Base-by-base conservation (phyloP, 345 rosid species). In the Cardamine resedifolia region DNA sequence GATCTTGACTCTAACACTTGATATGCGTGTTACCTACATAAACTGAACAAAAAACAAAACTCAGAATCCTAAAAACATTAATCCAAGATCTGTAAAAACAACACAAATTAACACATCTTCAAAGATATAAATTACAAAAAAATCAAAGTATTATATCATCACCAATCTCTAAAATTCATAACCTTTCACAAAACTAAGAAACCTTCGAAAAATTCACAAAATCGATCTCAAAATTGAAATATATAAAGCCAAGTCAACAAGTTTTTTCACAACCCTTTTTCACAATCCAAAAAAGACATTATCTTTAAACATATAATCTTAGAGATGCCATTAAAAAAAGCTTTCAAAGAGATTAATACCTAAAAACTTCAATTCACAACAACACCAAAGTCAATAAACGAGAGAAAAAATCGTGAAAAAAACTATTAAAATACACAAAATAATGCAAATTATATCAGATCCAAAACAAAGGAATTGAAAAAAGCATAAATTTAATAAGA, bases 1-100 rank as follows among this genome's bases (percentile, higher is more conserved):
- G 77, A 64, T 66, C 78, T 75, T 62, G 69, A 76, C 65, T 68
- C 78, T 75, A 71, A 36, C 20, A 58, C 66, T 68, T 68, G 34
- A 15, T 57, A 72, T 76, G 78, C 65, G 81, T 63, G 26, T 70
- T 14, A 64, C 75, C 74, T 64, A 75, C 82, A 77, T 81, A 71
- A 63, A 76, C 71, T 70, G 57, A 56, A 69, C 21, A 18, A 66
- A 41, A n/a, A 20, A 59, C 9, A 47, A 14, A 73, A 3, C 48
- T 11, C 44, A 75, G 44, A 30, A 2, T 19, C 27, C 21, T 16
- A 30, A 26, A 21, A 45, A 45, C 50, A 39, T 38, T 39, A 33
- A 36, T 20, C 12, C 15, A 18, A 69, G 52, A 82, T 61, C 28
- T 63, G 5, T 6, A 51, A 16, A 18, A 33, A n/a, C 5, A 58